A percentile compares a stretch with the other conserved stretches of the same genome.
phyloP scores from a whole-genome alignment of 495 filamentous ascomycete species.

The Xylaria curta region DNA sequence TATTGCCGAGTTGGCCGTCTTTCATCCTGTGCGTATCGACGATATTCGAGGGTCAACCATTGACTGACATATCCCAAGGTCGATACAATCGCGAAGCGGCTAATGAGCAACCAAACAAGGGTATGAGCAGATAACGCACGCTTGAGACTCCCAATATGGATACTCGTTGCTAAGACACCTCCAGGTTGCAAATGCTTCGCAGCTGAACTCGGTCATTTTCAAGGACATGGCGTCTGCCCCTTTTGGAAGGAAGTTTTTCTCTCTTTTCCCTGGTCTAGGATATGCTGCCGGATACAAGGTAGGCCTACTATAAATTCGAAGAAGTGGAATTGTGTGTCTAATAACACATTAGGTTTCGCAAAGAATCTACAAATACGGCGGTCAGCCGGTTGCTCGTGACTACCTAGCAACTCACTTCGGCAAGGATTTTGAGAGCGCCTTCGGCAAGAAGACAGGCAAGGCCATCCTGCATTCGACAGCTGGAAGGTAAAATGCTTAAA shows the following conservation, averaged over 20 bases:
- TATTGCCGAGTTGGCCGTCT: conserved; percentile 94
- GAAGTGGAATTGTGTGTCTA: conserved; percentile 8
- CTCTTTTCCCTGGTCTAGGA: conserved; percentile 93
- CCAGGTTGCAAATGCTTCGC: conserved; percentile 64
- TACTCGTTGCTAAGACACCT: conserved; percentile 29
- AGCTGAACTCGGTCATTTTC: conserved; percentile 91
- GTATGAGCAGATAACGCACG: conserved; percentile 49
- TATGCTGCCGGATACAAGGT: conserved; percentile 99
- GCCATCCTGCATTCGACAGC: conserved; percentile 97
- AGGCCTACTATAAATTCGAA: conserved; percentile 27
- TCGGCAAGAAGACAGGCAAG: conserved; percentile 96
- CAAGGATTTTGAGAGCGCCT: conserved; percentile 80
- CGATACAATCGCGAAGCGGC: conserved; percentile 96
- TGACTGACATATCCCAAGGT: conserved; percentile 64
- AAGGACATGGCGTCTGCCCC: conserved; percentile 81
- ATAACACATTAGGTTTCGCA: conserved; percentile 69
- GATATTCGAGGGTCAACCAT: conserved; percentile 29
- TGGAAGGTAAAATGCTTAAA: conserved; percentile 68
- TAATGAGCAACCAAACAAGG: conserved; percentile 96
- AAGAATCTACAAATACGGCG: conserved; percentile 98
- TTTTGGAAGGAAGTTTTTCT: conserved; percentile 80
- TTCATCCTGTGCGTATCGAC: conserved; percentile 79
- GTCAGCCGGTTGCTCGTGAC: conserved; percentile 94
- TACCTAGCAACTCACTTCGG: conserved; percentile 85
- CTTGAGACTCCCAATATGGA: conserved; percentile 20